A percentile compares a stretch with the other conserved stretches of the same genome.
Evolutionary conservation across 169 alveolate genomes (phyloP).

Genomic region (Besnoitia besnoiti): DNA sequence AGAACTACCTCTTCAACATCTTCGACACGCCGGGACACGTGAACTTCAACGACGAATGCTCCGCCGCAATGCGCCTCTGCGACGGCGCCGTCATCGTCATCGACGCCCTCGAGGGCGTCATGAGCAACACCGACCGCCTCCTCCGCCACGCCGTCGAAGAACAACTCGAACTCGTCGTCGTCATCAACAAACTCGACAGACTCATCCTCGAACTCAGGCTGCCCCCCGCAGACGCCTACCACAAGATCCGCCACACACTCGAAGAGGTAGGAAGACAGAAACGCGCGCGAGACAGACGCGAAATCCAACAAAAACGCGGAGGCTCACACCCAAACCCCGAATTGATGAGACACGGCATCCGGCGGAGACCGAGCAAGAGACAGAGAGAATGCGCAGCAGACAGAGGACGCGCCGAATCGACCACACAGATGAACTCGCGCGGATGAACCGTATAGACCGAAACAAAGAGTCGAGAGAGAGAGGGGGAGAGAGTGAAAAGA

Average conservation of each 20-base stretch:
- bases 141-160: slow-evolving; percentile 86
- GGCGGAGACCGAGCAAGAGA: neutral
- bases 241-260: slow-evolving; percentile 88
- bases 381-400: neutral
- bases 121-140: slow-evolving; percentile 90
- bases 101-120: slow-evolving; percentile 97
- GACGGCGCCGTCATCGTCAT: slow-evolving; percentile 97
- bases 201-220: slow-evolving; percentile 95
- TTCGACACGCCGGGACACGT: slow-evolving; percentile 89
- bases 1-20: slow-evolving; percentile 75
- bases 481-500: too few relatives aligned
- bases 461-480: too few relatives aligned
- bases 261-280: slow-evolving; percentile 72
- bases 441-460: too few relatives aligned
- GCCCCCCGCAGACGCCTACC: slow-evolving; percentile 99
- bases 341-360: slow-evolving; percentile 35
- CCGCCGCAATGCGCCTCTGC: slow-evolving; percentile 92
- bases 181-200: slow-evolving; percentile 96
- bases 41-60: slow-evolving; percentile 96
- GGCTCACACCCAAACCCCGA: neutral
- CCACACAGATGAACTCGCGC: too few relatives aligned
- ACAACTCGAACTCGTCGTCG: slow-evolving; percentile 77
- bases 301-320: neutral
- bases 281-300: neutral
- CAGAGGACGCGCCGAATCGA: neutral